These are phyloP conservation scores for Mycosphaerella sp. DNA, from an alignment of 2,329 filamentous ascomycete species.

Conservation along the genomic window DNA sequence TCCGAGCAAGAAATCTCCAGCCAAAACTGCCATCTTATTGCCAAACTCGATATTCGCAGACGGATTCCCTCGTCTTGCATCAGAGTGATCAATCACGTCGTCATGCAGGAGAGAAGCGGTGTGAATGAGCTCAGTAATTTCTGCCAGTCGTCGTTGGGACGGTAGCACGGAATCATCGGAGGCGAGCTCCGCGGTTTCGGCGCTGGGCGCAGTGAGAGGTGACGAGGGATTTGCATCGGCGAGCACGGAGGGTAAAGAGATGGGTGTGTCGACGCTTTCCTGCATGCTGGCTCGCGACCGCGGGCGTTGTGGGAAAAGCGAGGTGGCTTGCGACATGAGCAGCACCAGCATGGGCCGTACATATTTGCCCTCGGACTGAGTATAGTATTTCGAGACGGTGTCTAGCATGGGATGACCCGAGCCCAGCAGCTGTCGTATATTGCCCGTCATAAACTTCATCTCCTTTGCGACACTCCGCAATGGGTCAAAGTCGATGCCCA, in stretches of 20 bases:
- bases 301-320: conserved; percentile 63
- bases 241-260: conserved; percentile 58
- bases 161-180: conserved; percentile 69
- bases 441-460: conserved; percentile 91
- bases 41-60: conserved; percentile 94
- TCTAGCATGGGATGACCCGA: conserved; percentile 93
- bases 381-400: conserved; percentile 96
- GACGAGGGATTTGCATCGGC: conserved; percentile 73
- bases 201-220: conserved; percentile 48
- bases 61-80: conserved; percentile 72
- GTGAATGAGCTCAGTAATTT: conserved; percentile 96
- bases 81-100: conserved; percentile 93
- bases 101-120: conserved; percentile 95
- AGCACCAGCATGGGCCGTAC: conserved; percentile 90
- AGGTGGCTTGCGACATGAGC: conserved; percentile 90
- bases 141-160: conserved; percentile 84
- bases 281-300: conserved; percentile 34
- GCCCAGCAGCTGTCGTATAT: conserved; percentile 86
- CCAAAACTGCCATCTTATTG: conserved; percentile 98
- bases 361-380: conserved; percentile 92
- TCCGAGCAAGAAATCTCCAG: conserved; percentile 92
- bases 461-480: conserved; percentile 88
- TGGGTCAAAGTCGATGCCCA: conserved; percentile 87
- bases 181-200: conserved; percentile 38
- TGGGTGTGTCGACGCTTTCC: conserved; percentile 51